Conservation (phyloP, 2,329 filamentous ascomycete species). For the Blastomyces gilchristii region DNA sequence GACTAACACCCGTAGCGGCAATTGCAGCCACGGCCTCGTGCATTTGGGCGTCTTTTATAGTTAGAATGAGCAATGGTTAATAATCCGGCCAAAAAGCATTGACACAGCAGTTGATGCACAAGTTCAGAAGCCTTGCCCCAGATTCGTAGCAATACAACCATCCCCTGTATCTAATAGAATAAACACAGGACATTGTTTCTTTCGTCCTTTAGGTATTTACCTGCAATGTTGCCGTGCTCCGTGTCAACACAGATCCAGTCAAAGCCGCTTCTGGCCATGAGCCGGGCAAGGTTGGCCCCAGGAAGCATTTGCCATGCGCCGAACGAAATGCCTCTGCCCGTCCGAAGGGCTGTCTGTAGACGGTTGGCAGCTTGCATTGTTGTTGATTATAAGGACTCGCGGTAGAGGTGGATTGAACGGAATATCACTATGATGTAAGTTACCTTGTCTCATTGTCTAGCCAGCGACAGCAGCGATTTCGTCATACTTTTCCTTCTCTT, state of each 20-base stretch:
- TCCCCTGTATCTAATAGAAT: neutral
- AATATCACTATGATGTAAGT: too few species aligned
- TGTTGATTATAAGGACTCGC: neutral
- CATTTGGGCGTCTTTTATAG: constrained; percentile 38
- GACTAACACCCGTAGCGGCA: constrained; percentile 33
- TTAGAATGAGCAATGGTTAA: constrained; percentile 11
- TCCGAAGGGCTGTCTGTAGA: constrained; percentile 42
- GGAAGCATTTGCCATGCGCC: constrained; percentile 51
- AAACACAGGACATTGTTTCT: neutral
- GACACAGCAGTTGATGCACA: neutral
- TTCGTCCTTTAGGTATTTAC: constrained; percentile 19
- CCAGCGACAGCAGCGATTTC: constrained; percentile 38
- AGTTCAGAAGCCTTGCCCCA: neutral
- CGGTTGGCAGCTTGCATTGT: constrained; percentile 46
- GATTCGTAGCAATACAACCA: neutral
- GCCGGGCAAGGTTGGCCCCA: constrained; percentile 44
- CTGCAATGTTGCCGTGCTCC: constrained; percentile 49
- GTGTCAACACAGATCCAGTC: constrained; percentile 47
- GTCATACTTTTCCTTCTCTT: neutral
- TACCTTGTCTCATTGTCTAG: too few species aligned
- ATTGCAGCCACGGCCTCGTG: constrained; percentile 45
- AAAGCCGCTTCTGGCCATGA: constrained; percentile 43
- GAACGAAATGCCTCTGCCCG: constrained; percentile 39
- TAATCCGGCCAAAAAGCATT: neutral
- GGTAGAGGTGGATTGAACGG: neutral